These are phyloP conservation scores for Acer saccharum DNA, from an alignment of 345 rosid genomes.

Conservation along the genomic window DNA sequence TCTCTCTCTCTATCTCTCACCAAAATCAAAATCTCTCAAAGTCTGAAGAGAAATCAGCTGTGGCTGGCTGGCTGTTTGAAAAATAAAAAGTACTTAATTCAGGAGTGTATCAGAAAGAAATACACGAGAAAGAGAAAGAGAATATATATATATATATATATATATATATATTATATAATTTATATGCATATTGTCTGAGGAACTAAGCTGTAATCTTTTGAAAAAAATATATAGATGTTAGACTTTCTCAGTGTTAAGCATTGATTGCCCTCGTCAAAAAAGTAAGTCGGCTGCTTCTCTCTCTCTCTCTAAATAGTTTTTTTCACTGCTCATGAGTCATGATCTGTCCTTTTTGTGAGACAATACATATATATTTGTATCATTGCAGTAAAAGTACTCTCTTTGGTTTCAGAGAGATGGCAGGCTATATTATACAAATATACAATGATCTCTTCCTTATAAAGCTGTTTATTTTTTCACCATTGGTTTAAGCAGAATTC, in stretches of 20 bases:
- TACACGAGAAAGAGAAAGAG: neutral
- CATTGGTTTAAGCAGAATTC: neutral
- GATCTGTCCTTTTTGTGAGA: neutral
- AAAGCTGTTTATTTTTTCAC: neutral
- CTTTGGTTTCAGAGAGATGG: neutral
- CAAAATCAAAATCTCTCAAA: neutral
- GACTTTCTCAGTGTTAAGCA: slow-evolving; percentile 21
- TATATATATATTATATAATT: no score
- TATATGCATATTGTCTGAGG: slow-evolving; percentile 13
- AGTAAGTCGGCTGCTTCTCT: slow-evolving; percentile 17
- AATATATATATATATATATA: no score
- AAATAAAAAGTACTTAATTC: neutral
- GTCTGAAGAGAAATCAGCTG: neutral
- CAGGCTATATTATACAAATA: neutral
- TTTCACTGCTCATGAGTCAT: neutral
- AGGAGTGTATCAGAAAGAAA: neutral
- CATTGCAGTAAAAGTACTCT: neutral
- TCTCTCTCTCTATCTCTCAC: slow-evolving; percentile 9
- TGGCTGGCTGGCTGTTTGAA: neutral
- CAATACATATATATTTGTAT: neutral
- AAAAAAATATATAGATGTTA: slow-evolving; percentile 4
- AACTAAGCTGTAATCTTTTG: slow-evolving; percentile 10
- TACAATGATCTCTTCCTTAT: neutral
- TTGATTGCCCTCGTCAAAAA: slow-evolving; percentile 18
- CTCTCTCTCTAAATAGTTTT: neutral